Conservation (phyloP, 2,329 filamentous ascomycete species). For the Fusarium mangiferae region DNA sequence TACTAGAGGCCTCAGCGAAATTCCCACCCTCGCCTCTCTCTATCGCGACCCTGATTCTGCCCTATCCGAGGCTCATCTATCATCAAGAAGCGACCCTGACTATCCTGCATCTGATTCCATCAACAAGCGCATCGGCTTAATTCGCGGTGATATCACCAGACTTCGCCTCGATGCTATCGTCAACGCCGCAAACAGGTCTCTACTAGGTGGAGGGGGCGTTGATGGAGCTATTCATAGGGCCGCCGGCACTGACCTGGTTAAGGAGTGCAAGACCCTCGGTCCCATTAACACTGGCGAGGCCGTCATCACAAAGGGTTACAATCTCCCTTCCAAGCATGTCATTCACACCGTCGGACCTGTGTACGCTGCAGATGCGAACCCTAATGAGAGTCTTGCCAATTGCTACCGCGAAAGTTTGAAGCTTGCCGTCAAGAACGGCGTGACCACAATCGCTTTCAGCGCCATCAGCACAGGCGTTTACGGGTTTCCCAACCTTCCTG, state of each 20-base stretch:
- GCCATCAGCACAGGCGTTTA: conserved; percentile 91
- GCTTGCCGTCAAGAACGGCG: conserved; percentile 73
- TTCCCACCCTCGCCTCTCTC: conserved; percentile 71
- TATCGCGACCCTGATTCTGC: conserved; percentile 57
- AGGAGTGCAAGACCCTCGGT: conserved; percentile 76
- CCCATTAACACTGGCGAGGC: conserved; percentile 82
- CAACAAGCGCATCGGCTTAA: conserved; percentile 77
- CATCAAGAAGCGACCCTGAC: not conserved
- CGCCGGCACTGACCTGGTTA: conserved; percentile 74
- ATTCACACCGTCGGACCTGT: conserved; percentile 93
- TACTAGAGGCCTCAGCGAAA: conserved; percentile 57
- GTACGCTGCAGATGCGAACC: conserved; percentile 61
- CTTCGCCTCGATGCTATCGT: conserved; percentile 85
- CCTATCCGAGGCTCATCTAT: conserved; percentile 16
- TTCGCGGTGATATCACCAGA: conserved; percentile 83
- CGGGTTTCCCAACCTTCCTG: conserved; percentile 80
- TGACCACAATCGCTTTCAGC: conserved; percentile 82
- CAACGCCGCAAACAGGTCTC: conserved; percentile 85
- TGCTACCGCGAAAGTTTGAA: conserved; percentile 79
- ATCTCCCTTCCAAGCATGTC: conserved; percentile 79
- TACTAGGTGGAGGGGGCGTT: conserved; percentile 91
- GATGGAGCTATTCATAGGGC: conserved; percentile 87
- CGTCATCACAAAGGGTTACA: conserved; percentile 83
- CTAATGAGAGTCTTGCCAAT: conserved; percentile 60
- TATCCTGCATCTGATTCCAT: conserved; percentile 57